These are phyloP conservation scores for Ceratocystis harringtonii DNA, from an alignment of 2,329 filamentous ascomycete genomes.

Conservation along the genomic window DNA sequence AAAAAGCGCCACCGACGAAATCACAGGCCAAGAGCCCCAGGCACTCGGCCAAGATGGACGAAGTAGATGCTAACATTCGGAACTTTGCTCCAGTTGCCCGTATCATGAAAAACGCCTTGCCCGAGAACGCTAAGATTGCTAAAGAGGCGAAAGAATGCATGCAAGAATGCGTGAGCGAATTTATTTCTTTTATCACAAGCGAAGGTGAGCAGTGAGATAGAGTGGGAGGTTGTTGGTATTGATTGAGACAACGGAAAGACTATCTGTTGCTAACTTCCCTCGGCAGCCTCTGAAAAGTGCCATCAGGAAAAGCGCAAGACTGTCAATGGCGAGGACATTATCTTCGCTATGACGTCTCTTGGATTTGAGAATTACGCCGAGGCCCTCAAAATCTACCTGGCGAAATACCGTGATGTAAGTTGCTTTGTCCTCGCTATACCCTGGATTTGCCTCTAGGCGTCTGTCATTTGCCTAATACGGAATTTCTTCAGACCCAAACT, in stretches of 20 bases:
- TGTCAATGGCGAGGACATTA: slow-evolving; percentile 94
- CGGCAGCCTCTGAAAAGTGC: slow-evolving; percentile 88
- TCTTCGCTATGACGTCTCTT: slow-evolving; percentile 97
- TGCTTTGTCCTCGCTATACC: not conserved
- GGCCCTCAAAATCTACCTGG: slow-evolving; percentile 92
- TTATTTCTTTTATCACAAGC: slow-evolving; percentile 98
- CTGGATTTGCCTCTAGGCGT: not conserved
- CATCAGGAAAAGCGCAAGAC: slow-evolving; percentile 99
- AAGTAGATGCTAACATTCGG: slow-evolving; percentile 75
- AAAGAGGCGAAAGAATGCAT: slow-evolving; percentile 99
- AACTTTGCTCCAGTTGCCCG: slow-evolving; percentile 93
- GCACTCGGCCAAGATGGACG: slow-evolving; percentile 1
- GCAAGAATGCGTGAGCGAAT: slow-evolving; percentile 99
- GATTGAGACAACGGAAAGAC: not conserved
- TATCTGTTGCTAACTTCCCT: not conserved
- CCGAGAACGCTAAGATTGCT: slow-evolving; percentile 96
- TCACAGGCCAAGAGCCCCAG: not conserved
- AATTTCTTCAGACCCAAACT: slow-evolving; percentile 8
- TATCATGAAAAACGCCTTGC: slow-evolving; percentile 96
- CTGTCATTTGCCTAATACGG: not conserved
- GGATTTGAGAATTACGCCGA: slow-evolving; percentile 99
- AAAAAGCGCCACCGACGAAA: not conserved
- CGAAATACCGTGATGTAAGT: slow-evolving; percentile 92
- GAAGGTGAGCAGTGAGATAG: slow-evolving; percentile 53
- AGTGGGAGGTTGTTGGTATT: too few species aligned